These are phyloP conservation scores for Suillus alpinus DNA, from an alignment of 768 basidiomycete genomes.

Conservation along the genomic window DNA sequence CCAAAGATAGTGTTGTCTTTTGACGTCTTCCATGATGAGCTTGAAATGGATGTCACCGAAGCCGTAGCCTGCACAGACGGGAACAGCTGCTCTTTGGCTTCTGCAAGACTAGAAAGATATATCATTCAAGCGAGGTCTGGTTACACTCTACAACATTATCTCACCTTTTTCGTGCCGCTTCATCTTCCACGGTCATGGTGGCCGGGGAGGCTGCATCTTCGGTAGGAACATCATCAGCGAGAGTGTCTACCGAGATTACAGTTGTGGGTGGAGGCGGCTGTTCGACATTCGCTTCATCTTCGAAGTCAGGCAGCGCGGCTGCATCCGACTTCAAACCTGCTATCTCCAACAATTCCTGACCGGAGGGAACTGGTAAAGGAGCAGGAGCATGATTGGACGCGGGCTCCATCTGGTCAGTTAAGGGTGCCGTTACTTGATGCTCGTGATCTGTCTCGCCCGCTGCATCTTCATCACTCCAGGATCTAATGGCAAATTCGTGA, in stretches of 20 bases:
- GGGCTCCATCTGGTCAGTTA: not conserved
- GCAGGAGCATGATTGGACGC: not conserved
- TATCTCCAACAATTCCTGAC: slow-evolving; percentile 45
- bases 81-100: slow-evolving; percentile 47
- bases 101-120: slow-evolving; percentile 32
- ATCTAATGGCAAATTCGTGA: slow-evolving; percentile 10
- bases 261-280: not conserved
- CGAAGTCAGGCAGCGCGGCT: slow-evolving; percentile 53
- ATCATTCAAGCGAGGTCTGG: slow-evolving; percentile 2
- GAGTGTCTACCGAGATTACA: slow-evolving; percentile 11
- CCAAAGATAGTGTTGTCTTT: slow-evolving; percentile 54
- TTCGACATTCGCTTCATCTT: slow-evolving; percentile 39
- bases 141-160: not conserved
- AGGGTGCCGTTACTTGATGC: slow-evolving; percentile 4
- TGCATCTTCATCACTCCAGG: slow-evolving; percentile 20
- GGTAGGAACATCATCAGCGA: slow-evolving; percentile 5
- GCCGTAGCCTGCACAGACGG: slow-evolving; percentile 31
- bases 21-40: slow-evolving; percentile 27
- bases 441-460: slow-evolving; percentile 7
- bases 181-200: slow-evolving; percentile 12
- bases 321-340: slow-evolving; percentile 45
- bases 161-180: slow-evolving; percentile 26
- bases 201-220: slow-evolving; percentile 9
- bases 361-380: slow-evolving; percentile 30
- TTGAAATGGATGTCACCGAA: slow-evolving; percentile 35